These are phyloP conservation scores for Striga asiatica DNA, from an alignment of 257 asterid species.

Conservation along the genomic window DNA sequence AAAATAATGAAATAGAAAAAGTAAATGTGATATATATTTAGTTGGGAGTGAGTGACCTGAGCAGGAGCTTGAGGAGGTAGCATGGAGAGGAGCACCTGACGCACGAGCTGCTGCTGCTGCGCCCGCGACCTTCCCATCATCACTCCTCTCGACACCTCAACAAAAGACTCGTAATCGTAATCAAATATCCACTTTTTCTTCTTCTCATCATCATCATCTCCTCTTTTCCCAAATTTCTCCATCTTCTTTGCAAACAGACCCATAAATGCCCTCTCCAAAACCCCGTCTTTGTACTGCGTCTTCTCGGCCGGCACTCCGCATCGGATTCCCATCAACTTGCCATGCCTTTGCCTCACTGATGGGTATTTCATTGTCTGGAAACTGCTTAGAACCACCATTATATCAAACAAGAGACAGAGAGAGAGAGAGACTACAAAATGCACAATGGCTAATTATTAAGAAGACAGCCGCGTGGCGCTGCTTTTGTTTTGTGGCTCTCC, in stretches of 20 bases:
- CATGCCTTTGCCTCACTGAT: too few relatives aligned
- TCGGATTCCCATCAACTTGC: constrained; percentile 22
- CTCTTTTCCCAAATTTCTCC: constrained; percentile 56
- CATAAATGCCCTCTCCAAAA: constrained; percentile 74
- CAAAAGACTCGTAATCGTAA: constrained; percentile 79
- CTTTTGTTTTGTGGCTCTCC: too few relatives aligned
- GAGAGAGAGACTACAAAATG: too few relatives aligned
- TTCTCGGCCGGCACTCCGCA: constrained; percentile 81
- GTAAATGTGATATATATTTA: too few relatives aligned
- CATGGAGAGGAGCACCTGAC: constrained; percentile 84
- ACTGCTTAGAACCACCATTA: too few relatives aligned
- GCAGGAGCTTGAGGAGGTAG: constrained; percentile 98
- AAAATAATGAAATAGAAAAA: too few relatives aligned
- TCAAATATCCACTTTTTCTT: constrained; percentile 45
- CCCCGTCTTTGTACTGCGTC: constrained; percentile 78
- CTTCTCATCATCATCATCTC: background rate
- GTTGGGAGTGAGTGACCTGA: too few relatives aligned
- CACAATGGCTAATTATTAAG: too few relatives aligned
- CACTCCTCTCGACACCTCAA: constrained; percentile 58
- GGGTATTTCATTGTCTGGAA: too few relatives aligned
- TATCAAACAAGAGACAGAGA: too few relatives aligned
- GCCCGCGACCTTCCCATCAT: constrained; percentile 60
- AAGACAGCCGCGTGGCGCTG: too few relatives aligned
- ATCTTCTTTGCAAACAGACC: constrained; percentile 70
- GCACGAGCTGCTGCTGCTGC: constrained; percentile 77